These are phyloP conservation scores for Zygosaccharomyces lentus DNA, from an alignment of 805 yeast species.

Conservation along the genomic window DNA sequence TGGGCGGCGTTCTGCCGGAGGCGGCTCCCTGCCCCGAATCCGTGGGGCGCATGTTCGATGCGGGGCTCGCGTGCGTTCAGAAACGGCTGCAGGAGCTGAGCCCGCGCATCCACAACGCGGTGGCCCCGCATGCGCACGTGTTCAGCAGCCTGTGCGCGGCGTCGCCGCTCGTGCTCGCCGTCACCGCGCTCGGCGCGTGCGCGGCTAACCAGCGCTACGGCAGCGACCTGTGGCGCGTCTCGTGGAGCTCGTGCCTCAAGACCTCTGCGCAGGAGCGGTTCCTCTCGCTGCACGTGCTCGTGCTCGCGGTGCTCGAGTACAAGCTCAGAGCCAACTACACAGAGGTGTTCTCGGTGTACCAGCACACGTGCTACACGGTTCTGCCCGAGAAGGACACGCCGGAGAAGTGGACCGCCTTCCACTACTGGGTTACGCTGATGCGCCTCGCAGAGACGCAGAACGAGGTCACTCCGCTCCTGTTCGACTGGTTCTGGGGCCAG, in stretches of 20 bases:
- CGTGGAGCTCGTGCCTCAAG: constrained; percentile 1
- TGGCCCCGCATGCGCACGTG: constrained; percentile 3
- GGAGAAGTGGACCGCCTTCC: constrained; percentile 16
- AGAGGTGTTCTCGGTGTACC: constrained; percentile 13
- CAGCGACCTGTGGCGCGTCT: constrained; percentile 1
- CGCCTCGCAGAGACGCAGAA: constrained; percentile 9
- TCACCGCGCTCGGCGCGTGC: constrained; percentile 2
- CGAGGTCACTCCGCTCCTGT: constrained; percentile 8
- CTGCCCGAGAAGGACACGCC: background rate
- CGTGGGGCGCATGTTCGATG: constrained; percentile 1
- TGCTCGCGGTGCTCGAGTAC: constrained; percentile 2
- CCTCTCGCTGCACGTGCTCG: constrained; percentile 2
- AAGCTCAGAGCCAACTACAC: constrained; percentile 5
- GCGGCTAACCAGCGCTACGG: constrained; percentile 1
- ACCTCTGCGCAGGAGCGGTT: background rate
- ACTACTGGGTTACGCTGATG: constrained; percentile 15
- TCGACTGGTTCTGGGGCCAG: constrained; percentile 9
- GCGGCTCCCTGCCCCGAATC: background rate
- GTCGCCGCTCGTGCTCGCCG: constrained; percentile 1
- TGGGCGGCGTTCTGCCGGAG: constrained; percentile 3
- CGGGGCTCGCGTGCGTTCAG: constrained; percentile 1
- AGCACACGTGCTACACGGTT: constrained; percentile 12
- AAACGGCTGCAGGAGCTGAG: constrained; percentile 1
- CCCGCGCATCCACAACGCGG: background rate
- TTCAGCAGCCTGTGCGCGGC: constrained; percentile 1